Base-by-base conservation (phyloP, 208 protist species). In the Leishmania tropica region DNA sequence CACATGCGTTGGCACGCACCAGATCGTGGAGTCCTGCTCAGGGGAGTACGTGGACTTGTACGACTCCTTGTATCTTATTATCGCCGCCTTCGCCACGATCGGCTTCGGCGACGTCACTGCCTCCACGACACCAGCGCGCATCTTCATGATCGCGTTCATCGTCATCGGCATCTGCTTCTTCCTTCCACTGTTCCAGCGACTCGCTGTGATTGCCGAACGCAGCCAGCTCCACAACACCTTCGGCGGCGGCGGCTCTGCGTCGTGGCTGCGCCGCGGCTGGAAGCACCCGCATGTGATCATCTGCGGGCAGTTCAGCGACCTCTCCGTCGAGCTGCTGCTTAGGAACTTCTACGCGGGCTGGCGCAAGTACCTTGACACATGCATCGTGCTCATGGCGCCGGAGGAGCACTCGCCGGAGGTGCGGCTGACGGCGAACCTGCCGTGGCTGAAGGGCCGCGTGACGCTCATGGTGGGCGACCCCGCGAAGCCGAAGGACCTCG, bases 101-200 rank as follows among this genome's bases (percentile, higher is more conserved):
- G 93, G 93, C 53, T 96, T 90, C 81, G 93, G 93, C 76, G 93
- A 96, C 79, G 70, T 93, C 24, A 80, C 79, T 40, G 83, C 90
- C 19, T 56, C 58, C 17, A 89, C 92, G 48, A 89, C 91, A 31
- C 86, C 87, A 2, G 91, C 87, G 24, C 91, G 93, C 53, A 73
- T 96, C 51, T 88, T 96, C 83, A 93, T 93, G 90, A 90, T 78
- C 3, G 76, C 83, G 31, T 96, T 95, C 83, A 81, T 89, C 72
- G 81, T 96, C n/a, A 84, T 95, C 54, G 93, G 89, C 53, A 82
- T 96, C n/a, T 89, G 90, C 87, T 92, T 92, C 81, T 96, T 96
- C 77, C 79, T 95, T 35, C 93, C 93, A 0, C 78, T 96, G 75
- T 92, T 95, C 75, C 87, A 92, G 76, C 81, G 83, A 1, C 74